These are phyloP conservation scores for Schizophyllum amplum DNA, from an alignment of 1,284 basidiomycete species.

Conservation along the genomic window DNA sequence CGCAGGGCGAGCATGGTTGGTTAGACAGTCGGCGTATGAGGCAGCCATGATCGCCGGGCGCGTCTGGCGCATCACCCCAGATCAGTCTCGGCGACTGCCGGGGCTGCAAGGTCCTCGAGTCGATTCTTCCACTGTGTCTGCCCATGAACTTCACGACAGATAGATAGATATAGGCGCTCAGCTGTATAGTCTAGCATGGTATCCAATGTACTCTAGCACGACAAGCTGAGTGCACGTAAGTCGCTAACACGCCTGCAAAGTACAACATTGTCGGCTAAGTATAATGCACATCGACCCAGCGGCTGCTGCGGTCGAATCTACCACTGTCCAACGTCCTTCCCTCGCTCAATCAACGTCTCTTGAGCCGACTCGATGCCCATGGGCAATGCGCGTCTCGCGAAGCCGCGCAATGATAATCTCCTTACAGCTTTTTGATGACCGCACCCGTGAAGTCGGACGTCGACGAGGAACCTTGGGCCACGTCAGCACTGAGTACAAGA, in stretches of 20 bases:
- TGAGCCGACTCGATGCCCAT: too few species aligned
- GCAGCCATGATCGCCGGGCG: neutral
- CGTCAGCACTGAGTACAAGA: too few species aligned
- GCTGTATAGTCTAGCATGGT: neutral
- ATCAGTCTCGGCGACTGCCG: neutral
- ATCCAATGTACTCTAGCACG: neutral
- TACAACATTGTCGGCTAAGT: neutral
- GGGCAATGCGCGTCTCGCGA: too few species aligned
- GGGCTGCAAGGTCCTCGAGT: too few species aligned
- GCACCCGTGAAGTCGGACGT: constrained; percentile 85
- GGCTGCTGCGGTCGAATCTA: neutral
- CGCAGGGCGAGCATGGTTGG: neutral
- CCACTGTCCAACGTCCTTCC: neutral
- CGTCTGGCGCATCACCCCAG: neutral
- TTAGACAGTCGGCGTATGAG: neutral
- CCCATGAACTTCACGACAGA: too few species aligned
- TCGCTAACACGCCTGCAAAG: neutral
- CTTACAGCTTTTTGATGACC: constrained; percentile 68
- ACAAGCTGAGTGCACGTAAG: neutral
- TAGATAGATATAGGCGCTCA: neutral
- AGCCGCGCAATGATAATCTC: too few species aligned
- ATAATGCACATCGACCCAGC: neutral
- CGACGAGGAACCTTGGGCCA: constrained; percentile 78
- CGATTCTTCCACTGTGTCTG: too few species aligned
- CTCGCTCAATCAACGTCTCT: neutral